These are phyloP conservation scores for Thermothelomyces thermophilus DNA, from an alignment of 2,329 filamentous ascomycete species.

Conservation along the genomic window DNA sequence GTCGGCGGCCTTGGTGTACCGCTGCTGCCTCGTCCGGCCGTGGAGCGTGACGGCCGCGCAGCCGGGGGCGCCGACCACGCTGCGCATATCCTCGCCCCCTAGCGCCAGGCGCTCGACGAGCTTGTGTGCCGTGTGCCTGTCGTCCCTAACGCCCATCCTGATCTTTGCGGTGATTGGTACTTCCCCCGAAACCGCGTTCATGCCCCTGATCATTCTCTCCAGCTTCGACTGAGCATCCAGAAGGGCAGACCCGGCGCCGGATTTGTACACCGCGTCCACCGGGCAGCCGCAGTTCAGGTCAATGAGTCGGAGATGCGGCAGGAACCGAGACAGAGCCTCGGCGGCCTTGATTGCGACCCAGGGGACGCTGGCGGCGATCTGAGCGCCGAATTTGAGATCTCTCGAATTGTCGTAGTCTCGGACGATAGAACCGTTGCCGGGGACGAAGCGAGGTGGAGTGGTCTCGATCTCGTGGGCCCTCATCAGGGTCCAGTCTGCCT, in stretches of 20 bases:
- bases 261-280: slow-evolving; percentile 86
- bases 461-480: slow-evolving; percentile 85
- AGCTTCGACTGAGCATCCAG: slow-evolving; percentile 84
- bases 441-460: slow-evolving; percentile 60
- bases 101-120: slow-evolving; percentile 77
- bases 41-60: slow-evolving; percentile 95
- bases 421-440: slow-evolving; percentile 50
- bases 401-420: slow-evolving; percentile 73
- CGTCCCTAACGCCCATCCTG: slow-evolving; percentile 79
- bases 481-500: slow-evolving; percentile 90
- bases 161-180: slow-evolving; percentile 94
- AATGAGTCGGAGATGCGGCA: slow-evolving; percentile 80
- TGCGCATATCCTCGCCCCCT: slow-evolving; percentile 65
- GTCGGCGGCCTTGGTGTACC: slow-evolving; percentile 87
- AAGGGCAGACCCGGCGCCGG: slow-evolving; percentile 83
- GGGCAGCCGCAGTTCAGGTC: slow-evolving; percentile 97
- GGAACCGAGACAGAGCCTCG: slow-evolving; percentile 67
- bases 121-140: slow-evolving; percentile 70
- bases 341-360: slow-evolving; percentile 86
- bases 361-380: slow-evolving; percentile 87
- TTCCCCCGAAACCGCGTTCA: slow-evolving; percentile 88
- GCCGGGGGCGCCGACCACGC: slow-evolving; percentile 67
- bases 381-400: slow-evolving; percentile 84
- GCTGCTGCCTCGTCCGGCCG: slow-evolving; percentile 85
- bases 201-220: slow-evolving; percentile 90